Evolutionary conservation across 2,329 filamentous ascomycete species (phyloP).

Genomic region (Venturiaceae sp.): DNA sequence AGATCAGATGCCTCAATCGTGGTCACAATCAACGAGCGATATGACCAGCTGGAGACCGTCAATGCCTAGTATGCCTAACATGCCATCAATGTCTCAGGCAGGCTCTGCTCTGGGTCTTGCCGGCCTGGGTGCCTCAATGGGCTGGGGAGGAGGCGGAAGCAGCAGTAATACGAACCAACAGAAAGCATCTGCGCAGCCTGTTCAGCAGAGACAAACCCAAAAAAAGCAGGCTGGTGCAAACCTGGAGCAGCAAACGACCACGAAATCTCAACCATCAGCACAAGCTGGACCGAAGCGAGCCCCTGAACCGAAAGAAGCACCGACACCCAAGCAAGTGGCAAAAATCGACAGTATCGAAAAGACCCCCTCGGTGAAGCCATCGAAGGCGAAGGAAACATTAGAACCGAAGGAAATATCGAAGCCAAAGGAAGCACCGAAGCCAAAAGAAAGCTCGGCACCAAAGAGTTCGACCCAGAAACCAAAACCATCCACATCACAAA

Average conservation of each 20-base stretch:
- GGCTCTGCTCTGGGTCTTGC: background rate
- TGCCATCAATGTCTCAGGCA: conserved; percentile 12
- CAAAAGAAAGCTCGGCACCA: background rate
- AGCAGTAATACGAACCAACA: background rate
- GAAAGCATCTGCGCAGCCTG: background rate
- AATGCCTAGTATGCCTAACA: conserved; percentile 17
- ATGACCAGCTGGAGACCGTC: conserved; percentile 23
- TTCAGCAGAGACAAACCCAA: background rate
- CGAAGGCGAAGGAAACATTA: too few relatives aligned
- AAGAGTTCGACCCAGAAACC: background rate
- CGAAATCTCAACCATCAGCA: background rate
- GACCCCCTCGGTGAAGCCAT: background rate
- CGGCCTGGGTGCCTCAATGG: background rate
- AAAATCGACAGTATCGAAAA: background rate
- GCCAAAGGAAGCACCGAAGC: too few relatives aligned
- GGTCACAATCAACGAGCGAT: conserved; percentile 21
- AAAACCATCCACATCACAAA: background rate
- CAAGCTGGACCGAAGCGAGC: background rate
- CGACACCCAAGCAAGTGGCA: background rate
- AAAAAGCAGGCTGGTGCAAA: too few relatives aligned
- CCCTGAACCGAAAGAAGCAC: background rate
- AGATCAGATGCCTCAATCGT: conserved; percentile 21
- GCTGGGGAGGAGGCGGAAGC: background rate
- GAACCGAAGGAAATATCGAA: too few relatives aligned
- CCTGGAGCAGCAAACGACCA: background rate